These are phyloP conservation scores for Tylopilus vinaceipallidus DNA, from an alignment of 768 basidiomycete genomes.

Conservation along the genomic window DNA sequence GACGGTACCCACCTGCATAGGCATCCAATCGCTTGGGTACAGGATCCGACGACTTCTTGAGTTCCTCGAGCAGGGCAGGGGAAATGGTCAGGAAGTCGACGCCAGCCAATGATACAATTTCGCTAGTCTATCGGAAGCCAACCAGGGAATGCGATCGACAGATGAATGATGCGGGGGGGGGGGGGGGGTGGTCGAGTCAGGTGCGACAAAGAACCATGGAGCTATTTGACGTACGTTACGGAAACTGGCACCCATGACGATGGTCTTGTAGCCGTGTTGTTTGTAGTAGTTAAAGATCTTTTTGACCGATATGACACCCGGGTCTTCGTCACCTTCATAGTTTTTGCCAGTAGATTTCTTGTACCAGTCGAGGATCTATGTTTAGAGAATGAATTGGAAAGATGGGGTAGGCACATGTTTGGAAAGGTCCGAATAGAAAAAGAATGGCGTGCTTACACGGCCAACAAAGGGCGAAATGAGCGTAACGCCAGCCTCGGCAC, in stretches of 20 bases:
- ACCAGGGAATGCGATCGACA: constrained; percentile 4
- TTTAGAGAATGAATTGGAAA: constrained; percentile 8
- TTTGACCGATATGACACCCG: constrained; percentile 93
- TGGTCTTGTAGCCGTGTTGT: constrained; percentile 96
- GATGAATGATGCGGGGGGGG: neutral
- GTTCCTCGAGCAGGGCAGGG: constrained; percentile 86
- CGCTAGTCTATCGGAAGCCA: constrained; percentile 56
- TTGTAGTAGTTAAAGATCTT: constrained; percentile 99
- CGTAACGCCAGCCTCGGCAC: constrained; percentile 97
- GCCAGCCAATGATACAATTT: constrained; percentile 93
- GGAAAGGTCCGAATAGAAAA: constrained; percentile 8
- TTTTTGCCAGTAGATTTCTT: constrained; percentile 86
- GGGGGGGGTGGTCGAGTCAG: neutral
- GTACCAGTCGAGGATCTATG: constrained; percentile 97
- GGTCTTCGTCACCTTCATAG: constrained; percentile 91
- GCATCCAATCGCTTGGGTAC: constrained; percentile 87
- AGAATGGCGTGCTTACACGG: constrained; percentile 58
- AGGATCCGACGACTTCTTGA: constrained; percentile 72
- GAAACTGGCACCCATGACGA: constrained; percentile 99
- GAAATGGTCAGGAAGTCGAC: constrained; percentile 98
- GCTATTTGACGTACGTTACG: constrained; percentile 74
- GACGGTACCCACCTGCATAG: constrained; percentile 45
- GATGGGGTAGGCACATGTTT: constrained; percentile 7
- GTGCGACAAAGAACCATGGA: neutral
- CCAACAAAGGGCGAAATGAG: constrained; percentile 99